Evolutionary conservation across 2,329 filamentous ascomycete species (phyloP).

Genomic region (Cadophora sp.): DNA sequence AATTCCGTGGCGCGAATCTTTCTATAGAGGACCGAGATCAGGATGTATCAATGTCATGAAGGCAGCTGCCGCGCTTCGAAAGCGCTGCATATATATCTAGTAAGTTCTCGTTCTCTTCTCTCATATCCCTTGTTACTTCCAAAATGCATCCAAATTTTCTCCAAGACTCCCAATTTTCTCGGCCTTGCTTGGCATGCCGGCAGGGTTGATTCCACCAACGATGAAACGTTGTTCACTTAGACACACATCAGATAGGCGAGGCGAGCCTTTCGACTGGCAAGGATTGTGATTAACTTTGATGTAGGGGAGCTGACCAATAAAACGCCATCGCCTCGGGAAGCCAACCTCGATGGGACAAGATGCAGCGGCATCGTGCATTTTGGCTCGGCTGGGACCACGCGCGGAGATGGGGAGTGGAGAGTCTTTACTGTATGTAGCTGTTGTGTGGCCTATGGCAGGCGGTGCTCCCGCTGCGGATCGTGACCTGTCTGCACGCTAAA

Average conservation of each 20-base stretch:
- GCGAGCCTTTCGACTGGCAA: constrained; percentile 5
- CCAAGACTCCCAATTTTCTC: neutral
- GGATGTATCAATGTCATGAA: constrained; percentile 39
- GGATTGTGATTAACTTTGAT: constrained; percentile 13
- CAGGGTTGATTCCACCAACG: neutral
- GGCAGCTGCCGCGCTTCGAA: too few species aligned
- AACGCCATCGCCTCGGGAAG: constrained; percentile 10
- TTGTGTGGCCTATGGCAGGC: constrained; percentile 3
- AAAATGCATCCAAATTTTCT: neutral
- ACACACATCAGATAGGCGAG: constrained; percentile 4
- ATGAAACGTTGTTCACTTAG: neutral
- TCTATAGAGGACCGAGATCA: constrained; percentile 22
- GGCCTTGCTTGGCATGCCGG: neutral
- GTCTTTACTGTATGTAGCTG: neutral
- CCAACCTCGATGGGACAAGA: neutral
- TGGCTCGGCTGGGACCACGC: neutral
- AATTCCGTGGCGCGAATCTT: constrained; percentile 16
- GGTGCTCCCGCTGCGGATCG: neutral
- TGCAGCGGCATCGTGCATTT: constrained; percentile 4
- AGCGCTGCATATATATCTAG: neutral
- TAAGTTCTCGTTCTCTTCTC: neutral
- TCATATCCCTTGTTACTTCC: neutral
- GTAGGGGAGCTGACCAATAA: constrained; percentile 20
- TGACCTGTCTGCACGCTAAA: constrained; percentile 14
- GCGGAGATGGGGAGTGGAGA: neutral